phyloP scores from a whole-genome alignment of 495 filamentous ascomycete species.

The Trichoderma reesei region DNA sequence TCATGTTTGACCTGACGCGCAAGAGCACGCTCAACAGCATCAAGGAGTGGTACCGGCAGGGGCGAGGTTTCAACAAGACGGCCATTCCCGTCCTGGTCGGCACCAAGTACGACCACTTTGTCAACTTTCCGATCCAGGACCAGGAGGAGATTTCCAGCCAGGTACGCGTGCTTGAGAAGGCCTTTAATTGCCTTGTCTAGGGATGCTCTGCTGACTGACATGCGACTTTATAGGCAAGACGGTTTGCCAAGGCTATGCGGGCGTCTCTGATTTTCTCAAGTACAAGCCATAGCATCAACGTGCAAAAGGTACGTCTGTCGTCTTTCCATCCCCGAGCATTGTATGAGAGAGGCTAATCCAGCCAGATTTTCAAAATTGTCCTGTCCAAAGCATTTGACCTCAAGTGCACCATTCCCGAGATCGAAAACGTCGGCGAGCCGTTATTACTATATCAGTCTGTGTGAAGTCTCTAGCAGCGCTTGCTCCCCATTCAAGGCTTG shows the following conservation, averaged over 20 bases:
- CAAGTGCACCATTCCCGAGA: constrained; percentile 97
- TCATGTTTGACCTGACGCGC: constrained; percentile 97
- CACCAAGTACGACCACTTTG: constrained; percentile 98
- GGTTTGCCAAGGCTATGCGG: constrained; percentile 97
- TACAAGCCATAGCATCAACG: constrained; percentile 97
- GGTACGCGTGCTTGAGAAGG: constrained; percentile 33
- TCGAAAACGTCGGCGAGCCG: constrained; percentile 96
- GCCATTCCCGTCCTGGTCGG: constrained; percentile 94
- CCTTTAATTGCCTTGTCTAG: background rate
- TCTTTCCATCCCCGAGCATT: background rate
- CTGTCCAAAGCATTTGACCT: constrained; percentile 97
- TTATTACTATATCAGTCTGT: constrained; percentile 84
- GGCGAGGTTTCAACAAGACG: constrained; percentile 97
- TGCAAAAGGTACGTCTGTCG: constrained; percentile 70
- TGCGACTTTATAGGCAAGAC: constrained; percentile 56
- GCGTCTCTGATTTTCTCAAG: constrained; percentile 95
- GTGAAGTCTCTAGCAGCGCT: constrained; percentile 21
- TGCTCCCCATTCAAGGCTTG: background rate
- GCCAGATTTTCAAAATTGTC: constrained; percentile 97
- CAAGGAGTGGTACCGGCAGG: constrained; percentile 99
- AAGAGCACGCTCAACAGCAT: constrained; percentile 98
- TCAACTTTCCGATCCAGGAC: constrained; percentile 93
- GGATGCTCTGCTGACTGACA: background rate
- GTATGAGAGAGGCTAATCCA: background rate
- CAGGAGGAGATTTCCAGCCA: constrained; percentile 97